phyloP scores from a whole-genome alignment of 2,329 filamentous ascomycete genomes.

The Cryoendolithus antarcticus region DNA sequence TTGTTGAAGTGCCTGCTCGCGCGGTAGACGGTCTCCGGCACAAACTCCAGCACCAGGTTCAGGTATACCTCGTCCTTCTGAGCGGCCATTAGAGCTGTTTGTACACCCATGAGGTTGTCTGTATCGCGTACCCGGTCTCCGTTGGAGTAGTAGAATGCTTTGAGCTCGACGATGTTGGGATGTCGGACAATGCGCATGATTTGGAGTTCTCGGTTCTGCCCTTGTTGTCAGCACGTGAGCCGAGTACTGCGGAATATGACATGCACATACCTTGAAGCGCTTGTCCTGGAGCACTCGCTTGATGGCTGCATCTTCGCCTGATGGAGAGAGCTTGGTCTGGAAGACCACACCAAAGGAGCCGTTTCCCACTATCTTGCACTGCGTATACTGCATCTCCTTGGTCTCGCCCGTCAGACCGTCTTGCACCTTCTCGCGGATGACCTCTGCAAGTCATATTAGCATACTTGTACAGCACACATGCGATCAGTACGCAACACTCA shows the following conservation, averaged over 20 bases:
- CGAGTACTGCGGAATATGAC: conserved; percentile 12
- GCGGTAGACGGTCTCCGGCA: conserved; percentile 95
- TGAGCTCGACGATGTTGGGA: conserved; percentile 96
- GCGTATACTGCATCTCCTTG: conserved; percentile 92
- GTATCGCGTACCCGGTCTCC: conserved; percentile 66
- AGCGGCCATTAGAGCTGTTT: conserved; percentile 25
- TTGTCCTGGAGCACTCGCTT: conserved; percentile 98
- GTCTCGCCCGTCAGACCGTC: conserved; percentile 95
- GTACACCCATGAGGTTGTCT: conserved; percentile 24
- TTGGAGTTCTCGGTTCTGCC: conserved; percentile 91
- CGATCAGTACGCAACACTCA: conserved; percentile 41
- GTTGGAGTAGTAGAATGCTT: conserved; percentile 99
- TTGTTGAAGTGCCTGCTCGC: conserved; percentile 99
- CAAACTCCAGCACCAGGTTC: conserved; percentile 94
- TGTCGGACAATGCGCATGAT: conserved; percentile 99
- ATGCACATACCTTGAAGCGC: conserved; percentile 73
- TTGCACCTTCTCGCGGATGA: conserved; percentile 97
- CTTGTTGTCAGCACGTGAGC: conserved; percentile 15
- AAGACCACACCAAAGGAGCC: conserved; percentile 98
- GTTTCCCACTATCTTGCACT: conserved; percentile 99
- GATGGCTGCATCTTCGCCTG: conserved; percentile 95
- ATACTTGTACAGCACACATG: conserved; percentile 6
- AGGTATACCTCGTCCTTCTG: conserved; percentile 90
- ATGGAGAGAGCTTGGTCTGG: conserved; percentile 96
- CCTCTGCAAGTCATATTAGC: conserved; percentile 51